Evolutionary conservation across 2,329 filamentous ascomycete genomes (phyloP), one percentile per base, ranked within the genome.

Genomic region (Penicillium sp.): DNA sequence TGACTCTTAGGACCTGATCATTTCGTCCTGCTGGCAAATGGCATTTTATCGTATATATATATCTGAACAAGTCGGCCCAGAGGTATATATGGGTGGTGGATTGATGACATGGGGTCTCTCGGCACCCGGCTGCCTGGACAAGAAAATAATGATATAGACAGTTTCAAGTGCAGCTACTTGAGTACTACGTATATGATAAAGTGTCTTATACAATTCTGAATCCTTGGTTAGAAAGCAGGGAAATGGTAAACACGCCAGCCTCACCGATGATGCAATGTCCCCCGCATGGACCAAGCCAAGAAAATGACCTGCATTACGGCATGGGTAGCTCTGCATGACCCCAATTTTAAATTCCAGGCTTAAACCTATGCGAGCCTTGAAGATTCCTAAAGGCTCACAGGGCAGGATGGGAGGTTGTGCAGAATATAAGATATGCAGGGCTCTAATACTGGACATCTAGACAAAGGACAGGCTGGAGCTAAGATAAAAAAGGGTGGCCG

Each of bases 251-350:
- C 46, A 49, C 27, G 12, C 22, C 41, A 15, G 33, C 31, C 22
- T 9, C n/a, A 12, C 23, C 46, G 46, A 49, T 49, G 46, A 49
- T 49, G 54, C 56, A 53, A 56, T 57, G 29, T 25, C 23, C 57
- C 58, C 61, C 57, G 59, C 61, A 59, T 55, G 45, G 51, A 20
- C 54, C 52, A 22, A 61, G 60, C 62, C 58, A 64, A 62, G 51
- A 52, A 48, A 49, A 57, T 56, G 53, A 56, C 61, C 44, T 60
- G 60, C 60, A 61, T 57, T 26, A 35, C 27, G 33, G 45, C 29
- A 29, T 37, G 27, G 22, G 37, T 31, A 31, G 43, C 12, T 25
- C 40, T 54, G 29, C 46, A 49, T 22, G 46, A 22, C 9, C 43
- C 23, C 15, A 35, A 50, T 45, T 49, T 45, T 47, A 45, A 37